Conservation (phyloP, 2,329 filamentous ascomycete genomes). For the Blastomyces parvus region DNA sequence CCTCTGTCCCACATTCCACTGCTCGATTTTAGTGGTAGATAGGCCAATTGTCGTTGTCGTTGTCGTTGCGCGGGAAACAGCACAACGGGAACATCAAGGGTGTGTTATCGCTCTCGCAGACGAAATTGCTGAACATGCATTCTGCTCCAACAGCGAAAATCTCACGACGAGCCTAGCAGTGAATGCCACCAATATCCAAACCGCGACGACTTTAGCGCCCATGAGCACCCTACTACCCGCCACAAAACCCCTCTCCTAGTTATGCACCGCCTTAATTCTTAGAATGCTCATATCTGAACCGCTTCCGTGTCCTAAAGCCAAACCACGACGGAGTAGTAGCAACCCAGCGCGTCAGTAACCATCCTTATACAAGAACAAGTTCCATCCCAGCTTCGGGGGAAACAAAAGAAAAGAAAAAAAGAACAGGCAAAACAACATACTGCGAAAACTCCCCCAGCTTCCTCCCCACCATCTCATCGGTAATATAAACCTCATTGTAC, state of each 20-base stretch:
- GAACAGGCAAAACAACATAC: conserved; percentile 46
- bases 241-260: not conserved
- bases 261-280: conserved; percentile 44
- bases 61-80: too few species aligned
- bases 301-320: conserved; percentile 52
- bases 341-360: conserved; percentile 30
- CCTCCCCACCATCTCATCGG: conserved; percentile 92
- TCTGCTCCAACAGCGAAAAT: not conserved
- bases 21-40: not conserved
- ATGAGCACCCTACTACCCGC: not conserved
- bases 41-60: not conserved
- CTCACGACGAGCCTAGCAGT: too few species aligned
- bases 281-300: conserved; percentile 58
- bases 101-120: too few species aligned
- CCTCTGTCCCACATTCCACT: not conserved
- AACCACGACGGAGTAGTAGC: not conserved
- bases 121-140: not conserved
- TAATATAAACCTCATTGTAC: conserved; percentile 73
- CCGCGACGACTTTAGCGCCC: not conserved
- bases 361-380: not conserved
- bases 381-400: not conserved
- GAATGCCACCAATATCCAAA: not conserved
- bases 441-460: conserved; percentile 86
- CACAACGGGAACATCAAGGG: too few species aligned
- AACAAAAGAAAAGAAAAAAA: not conserved